Base-by-base conservation (phyloP, 148 eudicot species). In the Simmondsia chinensis region DNA sequence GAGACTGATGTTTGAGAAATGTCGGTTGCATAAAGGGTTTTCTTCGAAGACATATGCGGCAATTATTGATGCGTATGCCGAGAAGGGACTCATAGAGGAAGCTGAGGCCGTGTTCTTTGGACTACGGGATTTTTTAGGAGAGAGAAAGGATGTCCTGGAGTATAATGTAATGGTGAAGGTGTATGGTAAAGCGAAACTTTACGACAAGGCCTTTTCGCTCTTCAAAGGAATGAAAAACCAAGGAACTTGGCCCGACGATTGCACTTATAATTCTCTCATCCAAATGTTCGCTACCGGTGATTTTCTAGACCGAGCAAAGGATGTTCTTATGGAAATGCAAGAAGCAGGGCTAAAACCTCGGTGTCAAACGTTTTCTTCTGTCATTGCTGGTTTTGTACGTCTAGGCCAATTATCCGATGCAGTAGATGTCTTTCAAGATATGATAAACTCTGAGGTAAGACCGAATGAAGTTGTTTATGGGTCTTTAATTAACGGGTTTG, bases 121-220 rank as follows among this genome's bases (percentile, higher is more conserved):
- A 21, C 69, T 68, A 46, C 52, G 75, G 64, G 71, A 66, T 24
- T 50, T 50, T 9, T 53, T 14, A 36, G 76, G 76, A 23, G 61
- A 67, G 54, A 70, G 57, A 53, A 81, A 72, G 54, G 94, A 80
- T 54, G 62, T 87, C 20, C 41, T 64, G 56, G 94, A 72, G 58
- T 83, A 79, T 53, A 87, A 83, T 74, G 83, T 87, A 26, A 76
- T 87, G 78, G 65, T 87, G 50, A 87, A 87, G 61, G 94, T 88
- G 22, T 83, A 72, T 68, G 96, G 96, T 28, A 79, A 55, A 61
- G 96, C 74, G 25, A 67, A 70, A 45, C 74, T 74, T 20, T 83
- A 72, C 46, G 94, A 79, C 49, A 83, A 73, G 60, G 96, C 88
- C 14, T 63, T 76, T 19, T 72, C 74, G 7, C 72, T 76, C 48